Conservation (phyloP, 2,329 filamentous ascomycete genomes). For the Talaromyces sp. region DNA sequence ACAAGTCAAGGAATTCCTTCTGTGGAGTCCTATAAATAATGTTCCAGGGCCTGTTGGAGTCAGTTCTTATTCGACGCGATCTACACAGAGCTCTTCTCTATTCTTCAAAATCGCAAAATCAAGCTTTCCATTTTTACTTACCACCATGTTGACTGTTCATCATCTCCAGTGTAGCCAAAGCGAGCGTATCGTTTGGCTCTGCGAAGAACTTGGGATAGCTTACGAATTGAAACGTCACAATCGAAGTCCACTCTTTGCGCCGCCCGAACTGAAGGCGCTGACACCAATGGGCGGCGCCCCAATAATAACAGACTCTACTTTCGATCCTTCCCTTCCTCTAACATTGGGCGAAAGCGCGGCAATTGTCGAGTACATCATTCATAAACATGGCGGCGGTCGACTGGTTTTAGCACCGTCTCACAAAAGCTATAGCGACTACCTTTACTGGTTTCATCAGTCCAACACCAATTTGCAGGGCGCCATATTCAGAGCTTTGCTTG, state of each 20-base stretch:
- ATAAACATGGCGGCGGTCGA: conserved; percentile 50
- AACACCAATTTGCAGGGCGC: conserved; percentile 46
- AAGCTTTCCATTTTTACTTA: too few relatives aligned
- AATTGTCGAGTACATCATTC: conserved; percentile 59
- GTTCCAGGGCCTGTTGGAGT: too few relatives aligned
- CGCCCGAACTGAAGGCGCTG: conserved; percentile 40
- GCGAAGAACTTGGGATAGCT: conserved; percentile 58
- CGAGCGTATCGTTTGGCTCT: conserved; percentile 62
- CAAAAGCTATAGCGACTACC: conserved; percentile 55
- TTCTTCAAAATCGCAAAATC: too few relatives aligned
- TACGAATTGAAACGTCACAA: conserved; percentile 51
- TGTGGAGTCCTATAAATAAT: neutral
- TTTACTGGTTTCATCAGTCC: conserved; percentile 63
- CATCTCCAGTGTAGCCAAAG: conserved; percentile 59
- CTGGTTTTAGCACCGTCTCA: conserved; percentile 47
- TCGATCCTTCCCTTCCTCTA: conserved; percentile 26
- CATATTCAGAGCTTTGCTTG: conserved; percentile 38
- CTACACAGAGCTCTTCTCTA: neutral
- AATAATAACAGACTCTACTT: conserved; percentile 54
- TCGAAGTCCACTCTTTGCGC: conserved; percentile 44
- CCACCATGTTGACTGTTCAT: conserved; percentile 37
- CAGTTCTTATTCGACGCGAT: too few relatives aligned
- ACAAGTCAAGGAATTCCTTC: neutral
- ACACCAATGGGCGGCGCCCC: conserved; percentile 57
- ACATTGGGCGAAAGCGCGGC: conserved; percentile 59